Base-by-base conservation (phyloP, 441 rosid genomes). In the Erodium moschatum region DNA sequence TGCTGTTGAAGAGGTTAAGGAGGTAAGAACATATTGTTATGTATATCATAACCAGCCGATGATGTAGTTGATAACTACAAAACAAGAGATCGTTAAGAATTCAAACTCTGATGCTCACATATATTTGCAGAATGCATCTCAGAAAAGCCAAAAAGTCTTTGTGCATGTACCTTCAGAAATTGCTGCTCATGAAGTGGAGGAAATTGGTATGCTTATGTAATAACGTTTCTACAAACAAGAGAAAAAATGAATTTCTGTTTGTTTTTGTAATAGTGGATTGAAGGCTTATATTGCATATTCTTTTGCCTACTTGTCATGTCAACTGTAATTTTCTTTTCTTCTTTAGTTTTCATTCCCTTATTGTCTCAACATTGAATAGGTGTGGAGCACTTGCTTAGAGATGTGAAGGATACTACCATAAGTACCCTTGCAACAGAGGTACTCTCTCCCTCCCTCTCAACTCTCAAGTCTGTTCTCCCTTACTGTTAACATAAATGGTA, bases 381-480 rank as follows among this genome's bases (percentile, higher is more conserved):
- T 58, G 97, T 90, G 70, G 97, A 90, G 67, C 95, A 88, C 81
- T 84, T 90, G 78, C 87, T 88, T 8, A 81, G 95, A 78, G 95
- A 90, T 75, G 97, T 90, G 50, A 90, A 90, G 70, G 95, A 87
- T 76, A 87, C 95, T 68, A 89, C 97, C 35, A 86, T 87, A 67
- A 91, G 96, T 80, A 89, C 92, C 48, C 85, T 89, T 68, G 94
- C 95, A 19, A 89, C 92, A 42, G 96, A 89, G 96, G 97, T 87
- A 6, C 72, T 65, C 9, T 69, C 24, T 71, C 13, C 65, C 46
- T 33, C 38, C 38, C 4, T 33, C 38, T 33, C 38, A 3, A 33
- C 38, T 3, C 38, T 5, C 6, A 33, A 33, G 38, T 33, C 38
- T 33, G 38, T 33, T 33, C 6, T 1, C 38, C 38, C 38, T 33